phyloP scores from a whole-genome alignment of 257 asterid genomes.

The Nicotiana sylvestris region DNA sequence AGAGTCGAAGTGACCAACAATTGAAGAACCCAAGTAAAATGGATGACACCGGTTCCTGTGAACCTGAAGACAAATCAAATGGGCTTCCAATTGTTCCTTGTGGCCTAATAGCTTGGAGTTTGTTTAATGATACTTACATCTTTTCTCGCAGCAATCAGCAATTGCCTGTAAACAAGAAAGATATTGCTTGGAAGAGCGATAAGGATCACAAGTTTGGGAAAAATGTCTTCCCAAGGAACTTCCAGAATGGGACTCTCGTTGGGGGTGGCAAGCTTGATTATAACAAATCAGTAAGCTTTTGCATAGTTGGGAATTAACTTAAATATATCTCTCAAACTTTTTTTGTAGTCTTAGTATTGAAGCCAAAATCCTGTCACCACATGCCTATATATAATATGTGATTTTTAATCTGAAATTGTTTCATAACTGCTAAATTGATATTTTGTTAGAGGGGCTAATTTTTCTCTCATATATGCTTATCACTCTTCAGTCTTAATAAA shows the following conservation, averaged over 20 bases:
- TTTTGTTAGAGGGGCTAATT: no score
- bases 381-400: no score
- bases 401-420: no score
- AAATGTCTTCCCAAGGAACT: slow-evolving; percentile 71
- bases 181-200: slow-evolving; percentile 88
- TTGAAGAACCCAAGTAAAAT: slow-evolving; percentile 40
- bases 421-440: no score
- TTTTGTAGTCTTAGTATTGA: no score
- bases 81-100: slow-evolving; percentile 73
- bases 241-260: slow-evolving; percentile 52
- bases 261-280: slow-evolving; percentile 61
- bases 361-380: no score
- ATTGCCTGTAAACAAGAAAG: slow-evolving; percentile 61
- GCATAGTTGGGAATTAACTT: background rate
- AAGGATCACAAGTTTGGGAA: slow-evolving; percentile 82
- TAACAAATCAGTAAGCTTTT: slow-evolving; percentile 56
- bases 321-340: no score
- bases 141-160: slow-evolving; percentile 49
- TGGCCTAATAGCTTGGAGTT: slow-evolving; percentile 96
- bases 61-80: slow-evolving; percentile 56
- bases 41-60: slow-evolving; percentile 44
- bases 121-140: slow-evolving; percentile 77
- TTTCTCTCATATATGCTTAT: no score
- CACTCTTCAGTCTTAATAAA: no score
- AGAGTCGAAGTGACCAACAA: slow-evolving; percentile 92